Base-by-base conservation (phyloP, 2,329 filamentous ascomycete species). In the Dactylellina haptotyla region DNA sequence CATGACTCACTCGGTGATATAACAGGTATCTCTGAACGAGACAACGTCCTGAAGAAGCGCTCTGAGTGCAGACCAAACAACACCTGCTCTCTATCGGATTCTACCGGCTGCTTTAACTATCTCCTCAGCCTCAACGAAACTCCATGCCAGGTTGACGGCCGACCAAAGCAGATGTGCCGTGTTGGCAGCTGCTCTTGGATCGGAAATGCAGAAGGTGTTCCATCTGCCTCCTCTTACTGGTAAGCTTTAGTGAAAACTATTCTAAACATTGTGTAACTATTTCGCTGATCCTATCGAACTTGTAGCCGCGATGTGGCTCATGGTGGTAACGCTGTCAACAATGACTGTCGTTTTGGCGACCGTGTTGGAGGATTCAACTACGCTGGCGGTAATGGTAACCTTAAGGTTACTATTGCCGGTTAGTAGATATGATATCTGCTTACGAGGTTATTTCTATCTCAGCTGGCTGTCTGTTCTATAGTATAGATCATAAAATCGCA, bases 51-150 rank as follows among this genome's bases (percentile, higher is more conserved):
- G 3, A 10, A 26, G 5, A 53, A 53, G 45, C 58, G 58, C 10
- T 34, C 18, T 5, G 14, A 30, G 30, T 63, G 58, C 16, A 25
- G 45, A 25, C 48, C 34, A 23, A 43, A 23, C 20, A 6, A 26
- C 14, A 50, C 50, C 46, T 63, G 41, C 46, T 32, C 2, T 41
- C 1, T 54, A 1, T 10, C 1, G 2, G 59, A 54, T 23, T 63
- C 59, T 4, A 43, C 6, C 4, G 46, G 18, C n/a, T 63, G 59
- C n/a, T 63, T 63, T n/a, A 63, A 63, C 34, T 63, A 63, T 16
- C 46, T 63, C 46, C 34, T 63, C 14, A n/a, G 34, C 28, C 59
- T 63, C 10, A 43, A 45, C 16, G 12, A 32, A 14, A 63, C 20
- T 9, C 37, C n/a, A 3, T 63, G 59, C 16, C 28, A n/a, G 16